These are phyloP conservation scores for Papiliotrema laurentii DNA, from an alignment of 1,284 basidiomycete genomes.

Conservation along the genomic window DNA sequence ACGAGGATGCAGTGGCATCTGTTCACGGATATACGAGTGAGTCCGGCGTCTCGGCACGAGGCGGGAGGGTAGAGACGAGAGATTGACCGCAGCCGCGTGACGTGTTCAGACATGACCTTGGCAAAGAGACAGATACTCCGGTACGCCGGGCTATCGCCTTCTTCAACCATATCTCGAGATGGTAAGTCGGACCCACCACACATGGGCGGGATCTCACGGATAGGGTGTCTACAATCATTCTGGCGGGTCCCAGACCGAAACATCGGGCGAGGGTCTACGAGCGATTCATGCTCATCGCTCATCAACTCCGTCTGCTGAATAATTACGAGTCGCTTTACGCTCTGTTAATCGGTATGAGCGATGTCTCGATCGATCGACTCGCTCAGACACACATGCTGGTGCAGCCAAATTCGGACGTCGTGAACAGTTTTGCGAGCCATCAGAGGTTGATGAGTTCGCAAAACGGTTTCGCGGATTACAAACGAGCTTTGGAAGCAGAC, in stretches of 20 bases:
- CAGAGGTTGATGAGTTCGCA: conserved; percentile 43
- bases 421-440: conserved; percentile 37
- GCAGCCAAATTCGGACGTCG: conserved; percentile 15
- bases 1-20: conserved; percentile 45
- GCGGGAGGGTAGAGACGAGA: not conserved
- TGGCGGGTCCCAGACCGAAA: conserved; percentile 43
- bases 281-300: conserved; percentile 38
- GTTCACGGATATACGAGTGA: conserved; percentile 39
- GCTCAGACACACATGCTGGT: conserved; percentile 34
- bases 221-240: conserved; percentile 45
- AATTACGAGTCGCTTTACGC: conserved; percentile 48
- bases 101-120: conserved; percentile 44
- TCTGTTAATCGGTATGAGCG: conserved; percentile 42
- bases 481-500: conserved; percentile 37
- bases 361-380: conserved; percentile 44
- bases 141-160: conserved; percentile 40
- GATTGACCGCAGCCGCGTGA: conserved; percentile 32
- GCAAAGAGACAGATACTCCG: conserved; percentile 40
- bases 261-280: conserved; percentile 45
- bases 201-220: not conserved
- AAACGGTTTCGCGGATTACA: conserved; percentile 39
- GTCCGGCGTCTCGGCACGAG: conserved; percentile 7
- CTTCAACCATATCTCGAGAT: conserved; percentile 47
- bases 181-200: conserved; percentile 18
- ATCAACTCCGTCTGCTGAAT: conserved; percentile 45